Base-by-base conservation (phyloP, 495 filamentous ascomycete genomes). In the Gamarada debralockiae region DNA sequence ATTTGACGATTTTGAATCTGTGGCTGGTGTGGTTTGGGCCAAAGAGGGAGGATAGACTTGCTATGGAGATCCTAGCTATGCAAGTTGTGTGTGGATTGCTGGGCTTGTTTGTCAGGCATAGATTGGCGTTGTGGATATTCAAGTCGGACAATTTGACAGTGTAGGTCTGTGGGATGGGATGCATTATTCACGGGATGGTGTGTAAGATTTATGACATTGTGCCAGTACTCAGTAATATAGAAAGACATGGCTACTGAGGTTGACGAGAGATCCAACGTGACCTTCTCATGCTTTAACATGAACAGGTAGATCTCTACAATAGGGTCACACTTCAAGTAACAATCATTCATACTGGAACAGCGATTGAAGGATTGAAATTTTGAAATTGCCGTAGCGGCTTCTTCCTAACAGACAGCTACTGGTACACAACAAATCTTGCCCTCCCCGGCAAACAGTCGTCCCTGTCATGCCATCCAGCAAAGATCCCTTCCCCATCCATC, bases 11-110 rank as follows among this genome's bases (percentile, higher is more conserved):
- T 15, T 66, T 98, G 51, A 98, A 98, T 62, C 76, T 98, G 38
- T 98, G 92, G 93, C 70, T 98, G 43, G 89, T 97, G 22, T 96
- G 90, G 90, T 84, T 89, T 69, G 93, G 93, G 1, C 93, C 95
- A 0, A 83, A 92, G 82, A 79, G 84, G 48, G 93, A 98, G 65
- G 87, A 96, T 67, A 74, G 80, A 33, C 74, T 97, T 14, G 88
- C 89, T 10, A 71, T 81, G 57, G 88, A 87, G 62, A 76, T 98
- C 50, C 73, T 90, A 38, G 71, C 60, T 22, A 75, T 96, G 69
- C 93, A 98, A 74, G 69, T 72, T 15, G 63, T 77, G 1, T 77
- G 84, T 48, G 92, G 92, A 3, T 59, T 95, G n/a, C 61, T 88
- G 33, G 93, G 92, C 20, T 70, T 98, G 46, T 86, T 95, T 63